These are phyloP conservation scores for Jatropha multifida DNA, from an alignment of 441 rosid genomes.

Conservation along the genomic window DNA sequence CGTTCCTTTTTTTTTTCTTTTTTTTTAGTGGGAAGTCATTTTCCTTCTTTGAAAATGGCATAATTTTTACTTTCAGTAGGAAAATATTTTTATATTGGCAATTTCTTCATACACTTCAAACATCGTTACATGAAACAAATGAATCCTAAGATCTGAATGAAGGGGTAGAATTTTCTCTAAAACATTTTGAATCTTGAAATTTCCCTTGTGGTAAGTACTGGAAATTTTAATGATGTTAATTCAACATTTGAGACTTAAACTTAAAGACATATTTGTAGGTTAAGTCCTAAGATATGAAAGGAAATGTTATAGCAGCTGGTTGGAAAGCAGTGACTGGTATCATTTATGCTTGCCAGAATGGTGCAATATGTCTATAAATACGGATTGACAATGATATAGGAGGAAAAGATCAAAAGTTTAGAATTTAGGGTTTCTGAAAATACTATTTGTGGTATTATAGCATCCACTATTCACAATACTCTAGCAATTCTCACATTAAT, in stretches of 20 bases:
- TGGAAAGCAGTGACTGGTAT: neutral
- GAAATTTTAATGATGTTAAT: neutral
- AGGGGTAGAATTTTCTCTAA: neutral
- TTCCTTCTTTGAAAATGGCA: neutral
- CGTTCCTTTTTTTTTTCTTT: neutral
- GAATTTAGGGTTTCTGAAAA: too few species aligned
- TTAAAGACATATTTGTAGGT: neutral
- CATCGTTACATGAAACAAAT: neutral
- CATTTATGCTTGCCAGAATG: neutral
- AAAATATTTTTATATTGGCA: neutral
- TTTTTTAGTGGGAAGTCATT: neutral
- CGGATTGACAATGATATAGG: too few species aligned
- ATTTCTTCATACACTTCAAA: neutral
- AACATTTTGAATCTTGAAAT: neutral
- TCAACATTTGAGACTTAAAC: neutral
- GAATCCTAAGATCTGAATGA: neutral
- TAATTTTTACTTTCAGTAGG: neutral
- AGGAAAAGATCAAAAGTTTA: too few species aligned
- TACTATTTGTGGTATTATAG: too few species aligned
- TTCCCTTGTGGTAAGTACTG: neutral
- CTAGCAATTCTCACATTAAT: too few species aligned
- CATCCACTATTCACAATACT: too few species aligned
- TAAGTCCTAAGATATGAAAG: neutral
- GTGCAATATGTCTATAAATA: too few species aligned
- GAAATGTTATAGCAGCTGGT: neutral